Evolutionary conservation across 768 basidiomycete genomes (phyloP).

Genomic region (Suillus weaverae): DNA sequence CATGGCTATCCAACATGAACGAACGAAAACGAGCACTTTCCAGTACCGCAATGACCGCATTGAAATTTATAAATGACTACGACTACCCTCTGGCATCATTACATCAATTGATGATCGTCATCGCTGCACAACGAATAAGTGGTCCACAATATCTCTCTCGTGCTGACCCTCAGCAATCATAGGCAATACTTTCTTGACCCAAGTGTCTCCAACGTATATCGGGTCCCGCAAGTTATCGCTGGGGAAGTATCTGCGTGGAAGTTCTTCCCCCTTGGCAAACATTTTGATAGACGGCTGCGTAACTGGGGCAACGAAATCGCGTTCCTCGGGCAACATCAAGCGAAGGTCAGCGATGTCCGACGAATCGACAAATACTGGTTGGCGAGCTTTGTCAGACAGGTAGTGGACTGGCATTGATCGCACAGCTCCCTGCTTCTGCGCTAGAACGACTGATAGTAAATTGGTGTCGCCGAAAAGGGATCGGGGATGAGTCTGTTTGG

Average conservation of each 20-base stretch:
- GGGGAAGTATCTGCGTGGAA: slow-evolving; percentile 12
- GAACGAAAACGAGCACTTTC: no score
- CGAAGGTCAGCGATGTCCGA: slow-evolving; percentile 5
- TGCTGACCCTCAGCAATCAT: background rate
- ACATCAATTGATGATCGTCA: background rate
- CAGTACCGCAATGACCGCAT: background rate
- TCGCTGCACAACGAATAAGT: background rate
- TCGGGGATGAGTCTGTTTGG: no score
- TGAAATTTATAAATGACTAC: background rate
- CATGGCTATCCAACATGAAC: no score
- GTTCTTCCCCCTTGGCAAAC: slow-evolving; percentile 20
- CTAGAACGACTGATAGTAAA: slow-evolving; percentile 9
- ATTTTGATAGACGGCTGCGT: slow-evolving; percentile 10
- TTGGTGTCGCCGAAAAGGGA: background rate
- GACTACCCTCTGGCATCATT: background rate
- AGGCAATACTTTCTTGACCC: slow-evolving; percentile 16
- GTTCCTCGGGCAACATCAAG: slow-evolving; percentile 9
- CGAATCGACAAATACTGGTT: slow-evolving; percentile 19
- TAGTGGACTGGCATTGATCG: slow-evolving; percentile 16
- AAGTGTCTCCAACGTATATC: slow-evolving; percentile 27
- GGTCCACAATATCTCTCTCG: background rate
- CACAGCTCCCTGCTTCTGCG: background rate
- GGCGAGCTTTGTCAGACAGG: slow-evolving; percentile 20
- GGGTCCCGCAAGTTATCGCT: background rate
- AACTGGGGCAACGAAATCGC: slow-evolving; percentile 11